Base-by-base conservation (phyloP, 257 asterid species). In the Nyctanthes arbortristis region DNA sequence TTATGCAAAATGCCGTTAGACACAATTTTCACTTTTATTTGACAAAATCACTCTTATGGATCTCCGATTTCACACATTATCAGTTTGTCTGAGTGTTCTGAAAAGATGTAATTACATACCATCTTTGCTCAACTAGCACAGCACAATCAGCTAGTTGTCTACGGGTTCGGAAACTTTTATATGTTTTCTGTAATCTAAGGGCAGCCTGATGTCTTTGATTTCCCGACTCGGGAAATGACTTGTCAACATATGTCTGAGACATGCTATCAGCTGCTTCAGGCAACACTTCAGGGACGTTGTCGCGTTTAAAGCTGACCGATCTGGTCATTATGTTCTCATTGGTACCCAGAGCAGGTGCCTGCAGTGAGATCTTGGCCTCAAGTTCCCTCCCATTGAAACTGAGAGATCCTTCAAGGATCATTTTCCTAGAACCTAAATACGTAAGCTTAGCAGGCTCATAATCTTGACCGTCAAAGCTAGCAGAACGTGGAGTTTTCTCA, bases 331-430 rank as follows among this genome's bases (percentile, higher is more conserved):
- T 22, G 9, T 43, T 16, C n/a, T 43, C 54, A 43, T 16, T 22
- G n/a, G 78, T n/a, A n/a, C n/a, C n/a, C n/a, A n/a, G n/a, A 9
- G 81, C 4, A 39, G 47, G 47, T 4, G n/a, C 12, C 29, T 52
- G 59, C 29, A 52, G 14, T 22, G 59, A 73, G 71, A 82, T 60
- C 62, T 66, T 71, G 66, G 91, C 83, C 81, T 86, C 94, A 24
- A 79, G 55, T 68, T 83, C 85, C 66, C 66, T 70, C 32, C 84
- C 88, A 33, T 73, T 78, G 67, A 81, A 79, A 75, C 89, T 84
- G 36, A 84, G 80, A 61, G 88, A 81, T 9, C 87, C 90, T 70
- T 82, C 78, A 56, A 87, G 83, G 47, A 87, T 76, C 80, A 81
- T 68, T 52, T 72, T 76, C 22, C 80, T 86, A 22, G 87, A 84